Evolutionary conservation across 75 land plant species (phyloP), one percentile per base, ranked within the genome.

Genomic region (Isoetes taiwanensis): DNA sequence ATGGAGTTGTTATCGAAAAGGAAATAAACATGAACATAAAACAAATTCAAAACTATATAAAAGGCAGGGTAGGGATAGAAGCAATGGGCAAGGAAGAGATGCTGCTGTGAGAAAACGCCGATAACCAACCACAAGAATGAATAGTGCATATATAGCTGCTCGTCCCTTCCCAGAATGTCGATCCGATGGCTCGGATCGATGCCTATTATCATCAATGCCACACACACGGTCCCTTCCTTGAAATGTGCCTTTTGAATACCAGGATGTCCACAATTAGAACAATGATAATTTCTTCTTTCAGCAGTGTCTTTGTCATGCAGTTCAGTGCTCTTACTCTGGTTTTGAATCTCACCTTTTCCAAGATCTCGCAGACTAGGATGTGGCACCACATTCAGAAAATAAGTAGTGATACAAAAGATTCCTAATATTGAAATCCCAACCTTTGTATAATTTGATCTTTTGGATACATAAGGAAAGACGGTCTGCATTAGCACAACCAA

Each of bases 231-330:
- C n/a, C n/a, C n/a, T n/a, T n/a, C n/a, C 58, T 73, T 78, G 1
- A 32, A 19, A 66, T 88, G 95, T 31, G 42, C 48, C 59, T 38
- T 78, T 50, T 73, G 83, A 56, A 35, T 78, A 17, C 95, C 95
- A 21, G 95, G 95, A 74, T 88, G 95, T 19, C 95, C 95, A 68
- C 95, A 88, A 25, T 56, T 37, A 31, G 95, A 83, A 69, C 95
- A 88, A 60, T 88, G 95, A 37, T 70, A 58, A 40, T 53, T 32
- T 63, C 65, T 80, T 27, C 2, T 46, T 40, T 48, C 65, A 50
- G 58, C 10, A 8, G 4, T 11, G 1, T 0, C 14, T 34, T 3
- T 38, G 24, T 38, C 29, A 29, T 25, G 14, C 2, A 3, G 5
- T 6, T 6, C 12, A 35, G 14, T 4, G n/a, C 42, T 40, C 58